Evolutionary conservation across 2,329 filamentous ascomycete species (phyloP), one percentile per base, ranked within the genome.

Genomic region (Aspergillus ibericus): DNA sequence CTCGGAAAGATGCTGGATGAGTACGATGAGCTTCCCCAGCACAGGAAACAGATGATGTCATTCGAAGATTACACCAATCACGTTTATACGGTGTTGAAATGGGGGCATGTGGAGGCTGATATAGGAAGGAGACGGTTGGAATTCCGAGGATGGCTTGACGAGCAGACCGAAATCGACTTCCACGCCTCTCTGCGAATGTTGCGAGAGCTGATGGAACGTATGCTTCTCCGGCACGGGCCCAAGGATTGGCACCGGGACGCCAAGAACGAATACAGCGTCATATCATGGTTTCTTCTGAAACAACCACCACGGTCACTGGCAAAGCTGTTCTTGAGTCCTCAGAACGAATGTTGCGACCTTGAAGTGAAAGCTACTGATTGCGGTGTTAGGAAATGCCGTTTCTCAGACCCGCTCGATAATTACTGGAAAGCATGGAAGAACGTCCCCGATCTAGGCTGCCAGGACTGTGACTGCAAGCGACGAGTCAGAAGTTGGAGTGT

Each of bases 371-470:
- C 59, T 12, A 53, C 60, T 7, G 60, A 50, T 32, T 57, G 50
- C 22, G 59, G 47, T 10, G 40, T 55, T 13, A 57, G 58, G 34
- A 59, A 60, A 32, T 71, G 69, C 52, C 49, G 54, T 42, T 71
- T 69, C 35, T 63, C 68, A 7, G 65, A 68, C 40, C 63, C 62
- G 2, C 62, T 71, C 16, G 66, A 71, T 55, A 60, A 66, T 12
- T 71, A 71, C 50, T 71, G 69, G 69, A 59, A 59, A 16, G 67
- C 67, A 3, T 70, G 68, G 64, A 64, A 64, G 27, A 62, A 70
- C 10, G 61, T 65, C 29, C 62, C 65, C 4, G 56, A 63, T 3
- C 51, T 71, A 32, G 61, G 65, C 49, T 70, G 68, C 42, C 58
- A 56, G 18, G 57, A 61, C 46, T 71, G 66, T 56, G 64, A 70